Percentiles rank a stretch among this genome's conserved stretches.
Evolutionary conservation across 23 red algal genomes (phyloP).

Genomic region (Agarophyton chilense): DNA sequence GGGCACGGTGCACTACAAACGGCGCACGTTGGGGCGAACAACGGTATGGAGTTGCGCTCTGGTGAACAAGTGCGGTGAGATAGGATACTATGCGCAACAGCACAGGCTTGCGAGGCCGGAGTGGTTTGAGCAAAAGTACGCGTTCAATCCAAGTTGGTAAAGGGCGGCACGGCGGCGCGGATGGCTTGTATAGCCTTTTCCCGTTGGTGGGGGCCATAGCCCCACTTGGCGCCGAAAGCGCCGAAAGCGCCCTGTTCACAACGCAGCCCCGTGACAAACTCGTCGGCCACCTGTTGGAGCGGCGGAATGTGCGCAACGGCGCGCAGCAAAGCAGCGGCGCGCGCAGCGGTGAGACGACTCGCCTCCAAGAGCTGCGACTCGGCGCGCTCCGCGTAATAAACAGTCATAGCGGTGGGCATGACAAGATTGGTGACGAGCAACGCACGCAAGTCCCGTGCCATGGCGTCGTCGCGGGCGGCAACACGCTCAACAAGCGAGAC

Average conservation of each 20-base stretch:
- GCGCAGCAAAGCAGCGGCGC: neutral
- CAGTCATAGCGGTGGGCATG: slow-evolving; percentile 2
- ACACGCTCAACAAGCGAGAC: neutral
- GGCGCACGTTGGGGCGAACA: slow-evolving; percentile 32
- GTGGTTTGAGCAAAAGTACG: neutral
- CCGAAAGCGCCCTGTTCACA: neutral
- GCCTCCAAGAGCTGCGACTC: neutral
- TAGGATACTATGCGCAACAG: slow-evolving; percentile 18
- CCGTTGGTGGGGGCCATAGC: neutral
- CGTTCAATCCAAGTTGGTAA: neutral
- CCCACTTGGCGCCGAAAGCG: neutral
- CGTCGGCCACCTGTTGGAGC: neutral
- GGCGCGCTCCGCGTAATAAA: neutral
- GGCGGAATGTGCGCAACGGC: neutral
- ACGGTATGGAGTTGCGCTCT: slow-evolving; percentile 30
- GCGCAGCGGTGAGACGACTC: neutral
- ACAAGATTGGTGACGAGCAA: slow-evolving; percentile 16
- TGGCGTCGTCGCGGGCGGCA: neutral
- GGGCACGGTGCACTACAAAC: slow-evolving; percentile 59
- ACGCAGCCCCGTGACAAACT: slow-evolving; percentile 15
- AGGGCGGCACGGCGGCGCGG: neutral
- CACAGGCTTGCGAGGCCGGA: neutral
- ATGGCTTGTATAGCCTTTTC: neutral
- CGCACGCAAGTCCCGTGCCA: neutral
- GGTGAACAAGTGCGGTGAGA: neutral